Evolutionary conservation across 2,329 filamentous ascomycete genomes (phyloP).

Genomic region (Fusarium phyllophilum): DNA sequence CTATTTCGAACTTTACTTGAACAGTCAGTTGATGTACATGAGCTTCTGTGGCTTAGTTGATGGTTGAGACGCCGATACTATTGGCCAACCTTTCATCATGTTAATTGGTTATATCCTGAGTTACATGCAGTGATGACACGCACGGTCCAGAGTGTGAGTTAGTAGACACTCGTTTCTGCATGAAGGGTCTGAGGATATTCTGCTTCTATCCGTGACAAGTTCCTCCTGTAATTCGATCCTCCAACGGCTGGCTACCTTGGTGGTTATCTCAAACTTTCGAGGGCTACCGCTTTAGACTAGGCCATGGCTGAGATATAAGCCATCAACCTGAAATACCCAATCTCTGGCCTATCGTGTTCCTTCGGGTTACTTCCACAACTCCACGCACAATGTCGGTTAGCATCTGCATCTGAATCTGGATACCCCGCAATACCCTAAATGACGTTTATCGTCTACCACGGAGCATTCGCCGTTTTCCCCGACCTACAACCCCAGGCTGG

Average conservation of each 20-base stretch:
- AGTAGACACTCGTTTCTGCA: not conserved
- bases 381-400: conserved; percentile 8
- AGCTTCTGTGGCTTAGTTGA: not conserved
- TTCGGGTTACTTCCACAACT: conserved; percentile 1
- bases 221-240: not conserved
- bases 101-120: not conserved
- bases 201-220: not conserved
- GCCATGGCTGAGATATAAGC: not conserved
- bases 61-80: not conserved
- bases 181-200: not conserved
- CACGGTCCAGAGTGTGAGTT: not conserved
- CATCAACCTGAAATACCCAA: not conserved
- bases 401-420: conserved; percentile 2
- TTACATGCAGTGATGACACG: not conserved
- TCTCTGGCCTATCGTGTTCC: conserved; percentile 1
- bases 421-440: conserved; percentile 35
- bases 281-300: not conserved
- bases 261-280: not conserved
- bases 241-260: not conserved
- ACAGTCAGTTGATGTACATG: not conserved
- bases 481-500: conserved; percentile 20
- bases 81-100: not conserved
- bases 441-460: conserved; percentile 29
- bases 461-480: conserved; percentile 26
- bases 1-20: not conserved